Conservation (phyloP, 164 flowering plant species). For the Aristolochia contorta region DNA sequence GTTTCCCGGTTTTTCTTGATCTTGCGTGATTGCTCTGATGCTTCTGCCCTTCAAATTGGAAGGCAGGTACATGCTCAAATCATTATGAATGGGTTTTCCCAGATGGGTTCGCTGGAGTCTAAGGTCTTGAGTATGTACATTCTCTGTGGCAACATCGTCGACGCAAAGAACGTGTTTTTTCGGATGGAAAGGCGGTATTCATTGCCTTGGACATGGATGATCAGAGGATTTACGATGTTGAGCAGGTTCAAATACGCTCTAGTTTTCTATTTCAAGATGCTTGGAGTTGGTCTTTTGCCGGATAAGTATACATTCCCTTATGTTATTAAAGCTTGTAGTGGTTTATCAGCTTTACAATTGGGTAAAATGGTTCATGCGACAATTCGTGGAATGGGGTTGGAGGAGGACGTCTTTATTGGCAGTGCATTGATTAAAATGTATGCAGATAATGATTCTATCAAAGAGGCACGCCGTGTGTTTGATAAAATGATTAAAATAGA, state of each 20-base stretch:
- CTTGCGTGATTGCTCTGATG: conserved; percentile 7
- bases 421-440: conserved; percentile 69
- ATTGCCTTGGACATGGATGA: conserved; percentile 88
- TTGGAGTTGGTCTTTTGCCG: conserved; percentile 44
- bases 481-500: conserved; percentile 51
- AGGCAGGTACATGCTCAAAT: conserved; percentile 60
- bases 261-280: conserved; percentile 72
- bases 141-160: conserved; percentile 32
- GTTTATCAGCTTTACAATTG: conserved; percentile 33
- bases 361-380: conserved; percentile 40
- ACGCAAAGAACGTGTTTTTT: conserved; percentile 41
- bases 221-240: conserved; percentile 52
- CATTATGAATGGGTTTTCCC: conserved; percentile 36
- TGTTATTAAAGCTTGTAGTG: conserved; percentile 66
- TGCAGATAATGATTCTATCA: conserved; percentile 40
- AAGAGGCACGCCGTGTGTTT: conserved; percentile 53
- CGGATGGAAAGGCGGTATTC: conserved; percentile 21
- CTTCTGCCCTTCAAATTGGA: conserved; percentile 27
- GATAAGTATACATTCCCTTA: conserved; percentile 75
- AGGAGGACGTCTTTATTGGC: conserved; percentile 52
- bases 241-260: conserved; percentile 44
- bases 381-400: conserved; percentile 35
- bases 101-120: conserved; percentile 23
- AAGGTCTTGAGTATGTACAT: conserved; percentile 58
- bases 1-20: not conserved